Conservation (phyloP, 2,329 filamentous ascomycete genomes). For the Curvularia sp. region DNA sequence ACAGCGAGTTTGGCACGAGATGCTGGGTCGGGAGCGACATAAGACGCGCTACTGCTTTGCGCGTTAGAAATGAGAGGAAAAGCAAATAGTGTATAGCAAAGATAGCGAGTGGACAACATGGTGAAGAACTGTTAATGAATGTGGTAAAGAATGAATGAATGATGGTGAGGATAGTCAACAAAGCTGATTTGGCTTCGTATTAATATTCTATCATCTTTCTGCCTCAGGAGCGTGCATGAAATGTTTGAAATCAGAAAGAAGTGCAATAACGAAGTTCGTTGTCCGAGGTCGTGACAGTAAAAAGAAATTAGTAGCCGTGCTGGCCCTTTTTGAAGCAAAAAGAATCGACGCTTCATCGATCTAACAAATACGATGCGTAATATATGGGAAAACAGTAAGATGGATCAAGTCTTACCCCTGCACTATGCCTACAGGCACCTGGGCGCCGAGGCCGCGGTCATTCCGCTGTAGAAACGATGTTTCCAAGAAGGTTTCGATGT, state of each 20-base stretch:
- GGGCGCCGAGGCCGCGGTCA: slow-evolving; percentile 9
- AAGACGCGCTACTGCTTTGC: slow-evolving; percentile 27
- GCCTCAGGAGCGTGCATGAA: background rate
- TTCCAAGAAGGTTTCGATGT: background rate
- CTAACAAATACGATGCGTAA: background rate
- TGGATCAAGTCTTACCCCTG: slow-evolving; percentile 21
- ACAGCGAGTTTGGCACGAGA: slow-evolving; percentile 45
- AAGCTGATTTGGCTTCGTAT: background rate
- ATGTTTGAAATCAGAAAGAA: background rate
- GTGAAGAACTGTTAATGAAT: background rate
- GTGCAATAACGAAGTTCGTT: background rate
- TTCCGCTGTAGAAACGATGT: slow-evolving; percentile 3
- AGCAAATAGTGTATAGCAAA: slow-evolving; percentile 23
- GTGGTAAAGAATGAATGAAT: no score
- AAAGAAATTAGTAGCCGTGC: background rate
- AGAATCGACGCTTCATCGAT: background rate
- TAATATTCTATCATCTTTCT: background rate
- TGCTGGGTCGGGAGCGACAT: slow-evolving; percentile 24
- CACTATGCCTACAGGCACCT: background rate
- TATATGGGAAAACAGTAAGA: background rate
- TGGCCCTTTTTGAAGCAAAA: slow-evolving; percentile 1
- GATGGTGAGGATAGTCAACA: background rate
- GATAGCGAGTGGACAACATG: slow-evolving; percentile 29
- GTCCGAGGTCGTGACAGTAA: background rate
- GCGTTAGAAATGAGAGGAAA: slow-evolving; percentile 28